Evolutionary conservation across 2,329 filamentous ascomycete species (phyloP).

Genomic region (Ophiostoma ips): DNA sequence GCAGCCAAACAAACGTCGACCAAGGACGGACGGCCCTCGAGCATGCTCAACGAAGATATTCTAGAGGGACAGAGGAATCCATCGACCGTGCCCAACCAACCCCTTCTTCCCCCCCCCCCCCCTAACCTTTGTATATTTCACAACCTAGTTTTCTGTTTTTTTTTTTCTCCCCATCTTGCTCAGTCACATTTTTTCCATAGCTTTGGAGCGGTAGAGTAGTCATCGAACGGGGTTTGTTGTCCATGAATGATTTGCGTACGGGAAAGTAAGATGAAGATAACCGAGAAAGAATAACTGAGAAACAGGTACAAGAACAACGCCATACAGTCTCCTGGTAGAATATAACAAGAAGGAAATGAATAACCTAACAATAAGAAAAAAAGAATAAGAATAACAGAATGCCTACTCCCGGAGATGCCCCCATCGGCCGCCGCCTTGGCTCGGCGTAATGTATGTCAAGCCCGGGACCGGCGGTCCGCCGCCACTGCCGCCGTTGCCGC

Average conservation of each 20-base stretch:
- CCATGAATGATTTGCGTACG: too few species aligned
- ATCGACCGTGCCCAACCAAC: too few species aligned
- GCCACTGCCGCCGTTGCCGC: not conserved
- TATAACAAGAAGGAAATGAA: not conserved
- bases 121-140: not conserved
- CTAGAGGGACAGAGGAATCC: too few species aligned
- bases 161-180: not conserved
- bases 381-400: not conserved
- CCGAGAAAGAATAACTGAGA: too few species aligned
- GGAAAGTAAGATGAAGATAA: too few species aligned
- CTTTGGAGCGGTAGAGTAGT: not conserved
- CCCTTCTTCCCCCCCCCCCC: not conserved
- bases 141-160: not conserved
- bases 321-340: too few species aligned
- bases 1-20: too few species aligned
- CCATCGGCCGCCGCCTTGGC: slow-evolving; percentile 28
- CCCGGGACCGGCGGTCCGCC: slow-evolving; percentile 18
- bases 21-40: too few species aligned
- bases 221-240: not conserved
- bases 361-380: not conserved
- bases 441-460: slow-evolving; percentile 26
- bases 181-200: not conserved
- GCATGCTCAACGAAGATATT: too few species aligned
- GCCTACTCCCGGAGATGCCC: slow-evolving; percentile 28
- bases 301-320: too few species aligned